Evolutionary conservation across 2,329 filamentous ascomycete genomes (phyloP).

Genomic region (Cercospora zeina): DNA sequence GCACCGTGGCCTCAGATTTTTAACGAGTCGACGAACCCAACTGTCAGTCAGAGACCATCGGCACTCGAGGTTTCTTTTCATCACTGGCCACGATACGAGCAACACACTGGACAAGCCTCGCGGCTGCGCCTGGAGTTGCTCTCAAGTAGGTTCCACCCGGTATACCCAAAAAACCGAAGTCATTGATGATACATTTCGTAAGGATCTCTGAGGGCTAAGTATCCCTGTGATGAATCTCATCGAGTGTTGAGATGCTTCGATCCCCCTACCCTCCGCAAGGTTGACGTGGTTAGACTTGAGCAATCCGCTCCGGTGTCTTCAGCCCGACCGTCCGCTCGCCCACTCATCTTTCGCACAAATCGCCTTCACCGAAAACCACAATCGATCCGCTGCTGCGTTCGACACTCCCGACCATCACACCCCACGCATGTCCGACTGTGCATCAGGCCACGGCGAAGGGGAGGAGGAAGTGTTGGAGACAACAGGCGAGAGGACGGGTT

Average conservation of each 20-base stretch:
- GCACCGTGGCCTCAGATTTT: not conserved
- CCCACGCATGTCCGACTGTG: not conserved
- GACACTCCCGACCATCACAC: not conserved
- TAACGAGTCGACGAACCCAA: not conserved
- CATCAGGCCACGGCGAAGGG: not conserved
- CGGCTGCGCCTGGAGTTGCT: not conserved
- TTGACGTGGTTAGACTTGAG: constrained; percentile 1
- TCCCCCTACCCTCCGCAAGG: not conserved
- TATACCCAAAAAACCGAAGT: not conserved
- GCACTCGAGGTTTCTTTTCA: not conserved
- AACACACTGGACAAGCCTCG: not conserved
- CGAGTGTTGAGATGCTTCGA: not conserved
- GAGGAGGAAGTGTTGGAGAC: not conserved
- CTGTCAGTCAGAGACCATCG: not conserved
- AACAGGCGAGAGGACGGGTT: not conserved
- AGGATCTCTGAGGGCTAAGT: not conserved
- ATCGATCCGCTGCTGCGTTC: not conserved
- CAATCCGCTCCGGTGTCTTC: not conserved
- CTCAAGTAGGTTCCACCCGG: not conserved
- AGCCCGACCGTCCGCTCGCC: not conserved
- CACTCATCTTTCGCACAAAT: not conserved
- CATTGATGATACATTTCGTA: not conserved
- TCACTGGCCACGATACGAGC: constrained; percentile 1
- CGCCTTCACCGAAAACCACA: not conserved
- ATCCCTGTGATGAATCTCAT: not conserved